A percentile compares a stretch with the other conserved stretches of the same genome.
phyloP scores from a whole-genome alignment of 805 yeast genomes.

The Starmerella khaoyaiensis region DNA sequence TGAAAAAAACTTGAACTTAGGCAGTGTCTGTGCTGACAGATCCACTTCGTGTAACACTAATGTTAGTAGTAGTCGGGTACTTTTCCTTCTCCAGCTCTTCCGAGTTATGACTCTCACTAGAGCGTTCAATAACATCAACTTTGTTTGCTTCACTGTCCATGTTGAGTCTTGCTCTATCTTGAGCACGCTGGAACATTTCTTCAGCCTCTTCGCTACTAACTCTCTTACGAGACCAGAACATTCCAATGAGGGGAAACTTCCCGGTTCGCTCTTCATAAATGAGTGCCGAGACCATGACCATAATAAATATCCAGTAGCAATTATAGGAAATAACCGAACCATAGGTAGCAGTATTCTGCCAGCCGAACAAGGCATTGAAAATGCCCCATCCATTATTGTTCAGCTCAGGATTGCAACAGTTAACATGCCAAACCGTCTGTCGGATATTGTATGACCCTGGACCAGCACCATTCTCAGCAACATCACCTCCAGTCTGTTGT shows the following conservation, averaged over 20 bases:
- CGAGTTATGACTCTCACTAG: neutral
- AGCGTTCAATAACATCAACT: conserved; percentile 9
- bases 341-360: conserved; percentile 94
- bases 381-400: conserved; percentile 87
- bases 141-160: conserved; percentile 14
- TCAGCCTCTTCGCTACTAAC: conserved; percentile 28
- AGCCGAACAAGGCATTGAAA: conserved; percentile 84
- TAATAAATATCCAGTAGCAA: conserved; percentile 69
- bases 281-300: conserved; percentile 45
- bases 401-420: conserved; percentile 85
- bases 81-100: neutral
- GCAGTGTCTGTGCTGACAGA: no score
- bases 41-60: no score
- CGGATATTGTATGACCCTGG: conserved; percentile 85
- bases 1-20: no score
- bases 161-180: conserved; percentile 15
- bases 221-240: conserved; percentile 33
- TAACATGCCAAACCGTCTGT: conserved; percentile 84
- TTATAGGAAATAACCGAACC: conserved; percentile 86
- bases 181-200: conserved; percentile 24
- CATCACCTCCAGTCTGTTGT: conserved; percentile 78
- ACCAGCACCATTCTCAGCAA: conserved; percentile 83
- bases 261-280: conserved; percentile 74
- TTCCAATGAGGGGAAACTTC: conserved; percentile 48
- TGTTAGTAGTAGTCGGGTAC: neutral